A percentile compares a stretch with the other conserved stretches of the same genome.
These are phyloP conservation scores for Suillus occidentalis DNA, from an alignment of 768 basidiomycete genomes.

Conservation along the genomic window DNA sequence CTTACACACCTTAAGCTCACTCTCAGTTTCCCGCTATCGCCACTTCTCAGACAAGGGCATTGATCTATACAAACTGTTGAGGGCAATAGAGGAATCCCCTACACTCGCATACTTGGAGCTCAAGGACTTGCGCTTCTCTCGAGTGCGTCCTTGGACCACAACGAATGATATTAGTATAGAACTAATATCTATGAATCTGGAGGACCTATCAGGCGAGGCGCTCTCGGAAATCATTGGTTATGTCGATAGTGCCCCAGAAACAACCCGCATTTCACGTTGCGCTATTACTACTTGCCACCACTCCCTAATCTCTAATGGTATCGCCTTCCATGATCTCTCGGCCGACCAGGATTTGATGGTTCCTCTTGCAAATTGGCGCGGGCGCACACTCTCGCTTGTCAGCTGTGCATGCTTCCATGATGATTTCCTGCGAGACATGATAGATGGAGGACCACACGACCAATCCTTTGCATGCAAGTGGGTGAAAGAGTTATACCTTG, in stretches of 20 bases:
- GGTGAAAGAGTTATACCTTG: conserved; percentile 2
- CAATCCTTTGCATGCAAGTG: background rate
- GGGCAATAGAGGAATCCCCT: background rate
- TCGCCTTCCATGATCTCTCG: background rate
- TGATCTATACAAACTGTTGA: conserved; percentile 4
- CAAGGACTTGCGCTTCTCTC: conserved; percentile 3
- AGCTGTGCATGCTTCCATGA: conserved; percentile 4
- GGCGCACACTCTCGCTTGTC: background rate
- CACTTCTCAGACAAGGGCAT: background rate
- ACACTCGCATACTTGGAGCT: background rate
- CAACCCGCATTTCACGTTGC: conserved; percentile 4
- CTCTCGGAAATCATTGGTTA: conserved; percentile 4
- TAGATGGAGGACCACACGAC: background rate
- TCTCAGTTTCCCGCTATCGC: conserved; percentile 3
- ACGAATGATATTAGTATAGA: background rate
- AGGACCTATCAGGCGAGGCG: conserved; percentile 3
- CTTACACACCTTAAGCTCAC: background rate
- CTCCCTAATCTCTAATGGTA: conserved; percentile 2
- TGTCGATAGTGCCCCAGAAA: background rate
- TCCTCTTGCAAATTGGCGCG: conserved; percentile 3
- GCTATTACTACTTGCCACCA: background rate
- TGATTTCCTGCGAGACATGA: conserved; percentile 5
- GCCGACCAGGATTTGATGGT: conserved; percentile 4
- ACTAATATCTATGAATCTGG: background rate
- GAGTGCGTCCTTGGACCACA: conserved; percentile 7